phyloP scores from a whole-genome alignment of 345 rosid species.

The Citrus trifoliata region DNA sequence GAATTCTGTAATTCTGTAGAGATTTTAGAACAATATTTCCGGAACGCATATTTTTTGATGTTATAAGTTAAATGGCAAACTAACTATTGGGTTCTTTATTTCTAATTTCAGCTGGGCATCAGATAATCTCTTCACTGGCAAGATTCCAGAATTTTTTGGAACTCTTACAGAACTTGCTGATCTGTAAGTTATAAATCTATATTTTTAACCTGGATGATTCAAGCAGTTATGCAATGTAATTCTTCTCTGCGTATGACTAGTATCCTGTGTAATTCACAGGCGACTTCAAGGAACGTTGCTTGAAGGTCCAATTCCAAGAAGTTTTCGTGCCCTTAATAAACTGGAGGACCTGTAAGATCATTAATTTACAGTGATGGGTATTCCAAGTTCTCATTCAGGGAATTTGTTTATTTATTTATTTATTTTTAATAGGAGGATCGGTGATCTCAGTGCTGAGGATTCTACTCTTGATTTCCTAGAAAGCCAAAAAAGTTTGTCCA shows the following conservation, averaged over 20 bases:
- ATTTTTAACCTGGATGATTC: background rate
- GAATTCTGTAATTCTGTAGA: slow-evolving; percentile 33
- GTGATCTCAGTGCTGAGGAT: slow-evolving; percentile 45
- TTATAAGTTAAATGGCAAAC: background rate
- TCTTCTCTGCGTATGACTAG: background rate
- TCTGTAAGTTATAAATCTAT: slow-evolving; percentile 31
- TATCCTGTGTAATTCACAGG: slow-evolving; percentile 22
- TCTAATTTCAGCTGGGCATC: slow-evolving; percentile 54
- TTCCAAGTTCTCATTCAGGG: background rate
- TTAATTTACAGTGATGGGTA: background rate
- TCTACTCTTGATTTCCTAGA: slow-evolving; percentile 47
- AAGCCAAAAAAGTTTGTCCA: slow-evolving; percentile 38
- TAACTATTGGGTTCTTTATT: background rate
- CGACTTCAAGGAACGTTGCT: slow-evolving; percentile 49
- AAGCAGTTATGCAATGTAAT: background rate
- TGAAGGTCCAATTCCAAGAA: slow-evolving; percentile 58
- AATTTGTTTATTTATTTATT: background rate
- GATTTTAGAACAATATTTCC: background rate
- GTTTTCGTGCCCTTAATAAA: slow-evolving; percentile 29
- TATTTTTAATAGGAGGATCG: slow-evolving; percentile 40
- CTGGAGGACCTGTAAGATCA: slow-evolving; percentile 45
- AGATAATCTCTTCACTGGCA: slow-evolving; percentile 50
- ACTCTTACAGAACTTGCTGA: slow-evolving; percentile 37
- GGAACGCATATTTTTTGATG: background rate
- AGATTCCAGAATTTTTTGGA: slow-evolving; percentile 47